Conservation (phyloP, 2,329 filamentous ascomycete genomes). For the Anthostomella pinea region DNA sequence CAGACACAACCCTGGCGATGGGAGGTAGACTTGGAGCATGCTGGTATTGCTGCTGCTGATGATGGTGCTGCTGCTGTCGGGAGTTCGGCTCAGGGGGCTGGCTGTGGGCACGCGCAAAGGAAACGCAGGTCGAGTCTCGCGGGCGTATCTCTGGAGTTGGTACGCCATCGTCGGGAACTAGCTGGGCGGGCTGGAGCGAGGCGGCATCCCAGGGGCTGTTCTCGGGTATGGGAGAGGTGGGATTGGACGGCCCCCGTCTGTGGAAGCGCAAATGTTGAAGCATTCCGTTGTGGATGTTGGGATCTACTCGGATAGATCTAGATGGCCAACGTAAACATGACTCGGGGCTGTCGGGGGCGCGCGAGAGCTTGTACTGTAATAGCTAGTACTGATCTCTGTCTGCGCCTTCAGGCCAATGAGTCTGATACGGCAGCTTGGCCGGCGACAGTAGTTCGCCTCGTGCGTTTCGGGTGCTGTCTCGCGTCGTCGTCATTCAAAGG, state of each 20-base stretch:
- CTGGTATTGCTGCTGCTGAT: conserved; percentile 26
- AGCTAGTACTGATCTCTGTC: neutral
- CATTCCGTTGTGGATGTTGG: conserved; percentile 35
- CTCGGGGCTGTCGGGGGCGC: conserved; percentile 9
- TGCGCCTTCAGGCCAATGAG: too few relatives aligned
- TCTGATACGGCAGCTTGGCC: too few relatives aligned
- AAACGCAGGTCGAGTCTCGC: conserved; percentile 24
- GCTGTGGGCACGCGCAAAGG: conserved; percentile 29
- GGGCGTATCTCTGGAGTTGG: conserved; percentile 45
- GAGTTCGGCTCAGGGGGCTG: conserved; percentile 36
- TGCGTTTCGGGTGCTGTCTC: too few relatives aligned
- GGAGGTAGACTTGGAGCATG: conserved; percentile 39
- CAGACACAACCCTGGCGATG: conserved; percentile 47
- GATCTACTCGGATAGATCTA: conserved; percentile 20
- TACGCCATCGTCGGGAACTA: conserved; percentile 42
- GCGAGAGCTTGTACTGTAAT: neutral
- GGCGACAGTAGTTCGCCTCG: too few relatives aligned
- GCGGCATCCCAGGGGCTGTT: conserved; percentile 40
- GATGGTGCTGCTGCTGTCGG: conserved; percentile 13
- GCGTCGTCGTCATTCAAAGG: too few relatives aligned
- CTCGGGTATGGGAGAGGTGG: conserved; percentile 51
- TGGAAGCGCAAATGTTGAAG: conserved; percentile 57
- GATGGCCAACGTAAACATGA: conserved; percentile 21
- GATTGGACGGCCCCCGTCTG: conserved; percentile 54
- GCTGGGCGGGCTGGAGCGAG: conserved; percentile 40